These are phyloP conservation scores for Lavandula angustifolia DNA, from an alignment of 257 asterid genomes.

Conservation along the genomic window DNA sequence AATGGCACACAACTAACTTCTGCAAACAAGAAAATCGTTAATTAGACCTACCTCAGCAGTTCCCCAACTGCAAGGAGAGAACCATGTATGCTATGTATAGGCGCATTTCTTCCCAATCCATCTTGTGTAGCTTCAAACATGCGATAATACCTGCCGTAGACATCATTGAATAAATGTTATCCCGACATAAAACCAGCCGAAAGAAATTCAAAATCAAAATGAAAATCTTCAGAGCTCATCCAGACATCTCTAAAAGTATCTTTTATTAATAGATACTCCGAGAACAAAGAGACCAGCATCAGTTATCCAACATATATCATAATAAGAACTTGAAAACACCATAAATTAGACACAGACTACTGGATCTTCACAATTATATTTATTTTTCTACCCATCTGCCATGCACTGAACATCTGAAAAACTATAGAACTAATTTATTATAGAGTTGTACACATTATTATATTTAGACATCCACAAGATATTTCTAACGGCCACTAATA, in stretches of 20 bases:
- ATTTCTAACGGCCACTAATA: background rate
- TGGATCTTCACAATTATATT: background rate
- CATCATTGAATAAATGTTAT: constrained; percentile 32
- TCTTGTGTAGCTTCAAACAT: constrained; percentile 99
- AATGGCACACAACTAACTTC: constrained; percentile 21
- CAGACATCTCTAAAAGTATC: background rate
- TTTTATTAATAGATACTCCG: constrained; percentile 4
- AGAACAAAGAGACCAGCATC: background rate
- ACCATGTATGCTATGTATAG: constrained; percentile 96
- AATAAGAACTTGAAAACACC: background rate
- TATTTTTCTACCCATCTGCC: background rate
- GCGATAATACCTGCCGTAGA: constrained; percentile 77
- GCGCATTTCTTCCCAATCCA: constrained; percentile 89
- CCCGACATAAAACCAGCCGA: constrained; percentile 15
- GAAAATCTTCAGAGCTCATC: background rate
- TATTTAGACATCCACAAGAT: constrained; percentile 6
- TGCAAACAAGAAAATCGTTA: constrained; percentile 29
- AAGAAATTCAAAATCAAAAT: constrained; percentile 6
- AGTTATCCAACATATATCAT: background rate
- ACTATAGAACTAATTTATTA: background rate
- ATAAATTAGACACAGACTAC: background rate
- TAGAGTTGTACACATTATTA: background rate
- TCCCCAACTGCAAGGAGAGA: constrained; percentile 99
- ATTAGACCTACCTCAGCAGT: constrained; percentile 77
- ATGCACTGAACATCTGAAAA: constrained; percentile 13